Percentiles rank a stretch among this genome's conserved stretches.
Evolutionary conservation across 2,329 filamentous ascomycete genomes (phyloP).

Genomic region (Diaporthe ampelina): DNA sequence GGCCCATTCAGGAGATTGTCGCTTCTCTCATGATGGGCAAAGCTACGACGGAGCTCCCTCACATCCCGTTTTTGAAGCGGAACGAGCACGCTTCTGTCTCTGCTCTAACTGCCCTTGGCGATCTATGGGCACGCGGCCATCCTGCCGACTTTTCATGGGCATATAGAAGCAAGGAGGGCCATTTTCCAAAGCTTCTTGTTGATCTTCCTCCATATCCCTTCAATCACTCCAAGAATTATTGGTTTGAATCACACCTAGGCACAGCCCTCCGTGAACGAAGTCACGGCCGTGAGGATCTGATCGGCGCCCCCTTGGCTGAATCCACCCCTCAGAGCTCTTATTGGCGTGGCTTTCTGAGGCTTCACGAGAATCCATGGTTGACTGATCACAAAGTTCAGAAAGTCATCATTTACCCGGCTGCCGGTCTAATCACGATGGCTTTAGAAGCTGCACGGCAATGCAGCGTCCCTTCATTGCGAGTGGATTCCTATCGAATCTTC

Average conservation of each 20-base stretch:
- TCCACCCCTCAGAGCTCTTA: conserved; percentile 60
- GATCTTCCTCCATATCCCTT: conserved; percentile 67
- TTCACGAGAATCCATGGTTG: conserved; percentile 66
- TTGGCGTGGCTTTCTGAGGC: conserved; percentile 64
- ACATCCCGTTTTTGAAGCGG: conserved; percentile 35
- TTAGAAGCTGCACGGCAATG: conserved; percentile 60
- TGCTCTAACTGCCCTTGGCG: conserved; percentile 50
- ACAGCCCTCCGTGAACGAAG: conserved; percentile 59
- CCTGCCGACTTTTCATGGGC: conserved; percentile 51
- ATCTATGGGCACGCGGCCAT: conserved; percentile 55
- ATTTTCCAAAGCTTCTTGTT: conserved; percentile 50
- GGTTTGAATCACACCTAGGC: conserved; percentile 66
- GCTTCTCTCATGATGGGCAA: conserved; percentile 15
- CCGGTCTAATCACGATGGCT: conserved; percentile 64
- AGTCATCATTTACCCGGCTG: conserved; percentile 64
- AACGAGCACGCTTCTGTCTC: conserved; percentile 29
- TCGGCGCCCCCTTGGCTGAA: conserved; percentile 61
- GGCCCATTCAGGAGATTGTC: conserved; percentile 53
- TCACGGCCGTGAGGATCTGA: conserved; percentile 63
- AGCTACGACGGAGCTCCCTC: conserved; percentile 3
- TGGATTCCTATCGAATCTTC: conserved; percentile 55
- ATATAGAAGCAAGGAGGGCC: conserved; percentile 42
- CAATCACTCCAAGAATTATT: conserved; percentile 66
- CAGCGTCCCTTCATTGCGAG: conserved; percentile 21
- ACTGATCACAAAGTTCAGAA: conserved; percentile 65